Percentiles rank a stretch among this genome's conserved stretches.
Evolutionary conservation across 2,329 filamentous ascomycete genomes (phyloP).

Genomic region (Ascochyta koolunga): DNA sequence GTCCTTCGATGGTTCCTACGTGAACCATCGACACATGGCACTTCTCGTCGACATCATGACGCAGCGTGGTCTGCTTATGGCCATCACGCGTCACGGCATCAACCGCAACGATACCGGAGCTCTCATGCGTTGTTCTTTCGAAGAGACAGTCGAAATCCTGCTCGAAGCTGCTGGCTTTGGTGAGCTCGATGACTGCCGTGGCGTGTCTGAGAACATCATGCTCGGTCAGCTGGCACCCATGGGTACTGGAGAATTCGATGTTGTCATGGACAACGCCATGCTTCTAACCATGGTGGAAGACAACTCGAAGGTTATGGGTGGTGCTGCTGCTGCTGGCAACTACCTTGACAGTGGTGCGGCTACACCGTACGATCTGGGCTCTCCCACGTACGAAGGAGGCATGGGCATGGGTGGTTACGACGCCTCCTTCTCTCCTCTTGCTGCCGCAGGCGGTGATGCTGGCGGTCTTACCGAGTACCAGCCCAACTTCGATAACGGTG

Average conservation of each 20-base stretch:
- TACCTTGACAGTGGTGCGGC: constrained; percentile 79
- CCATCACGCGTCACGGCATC: constrained; percentile 97
- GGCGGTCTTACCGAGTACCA: constrained; percentile 65
- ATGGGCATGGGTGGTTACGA: constrained; percentile 67
- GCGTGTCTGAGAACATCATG: constrained; percentile 99
- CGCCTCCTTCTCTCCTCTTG: constrained; percentile 75
- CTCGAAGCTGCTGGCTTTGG: constrained; percentile 93
- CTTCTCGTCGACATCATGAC: constrained; percentile 98
- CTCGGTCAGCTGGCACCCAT: constrained; percentile 95
- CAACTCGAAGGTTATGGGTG: constrained; percentile 72
- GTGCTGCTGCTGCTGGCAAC: constrained; percentile 74
- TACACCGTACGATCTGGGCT: constrained; percentile 85
- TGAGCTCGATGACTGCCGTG: constrained; percentile 95
- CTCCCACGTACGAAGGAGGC: constrained; percentile 65
- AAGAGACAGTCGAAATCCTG: constrained; percentile 98
- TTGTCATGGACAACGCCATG: constrained; percentile 93
- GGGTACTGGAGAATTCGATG: constrained; percentile 94
- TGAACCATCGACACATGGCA: constrained; percentile 97
- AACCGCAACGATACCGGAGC: constrained; percentile 98
- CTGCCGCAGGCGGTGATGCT: constrained; percentile 67
- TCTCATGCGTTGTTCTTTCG: constrained; percentile 98
- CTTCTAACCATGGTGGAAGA: constrained; percentile 93
- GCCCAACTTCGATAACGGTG: constrained; percentile 52
- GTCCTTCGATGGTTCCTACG: constrained; percentile 98
- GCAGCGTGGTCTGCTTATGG: constrained; percentile 89